These are phyloP conservation scores for Colletotrichum endophyticum DNA, from an alignment of 2,329 filamentous ascomycete genomes.

Conservation along the genomic window DNA sequence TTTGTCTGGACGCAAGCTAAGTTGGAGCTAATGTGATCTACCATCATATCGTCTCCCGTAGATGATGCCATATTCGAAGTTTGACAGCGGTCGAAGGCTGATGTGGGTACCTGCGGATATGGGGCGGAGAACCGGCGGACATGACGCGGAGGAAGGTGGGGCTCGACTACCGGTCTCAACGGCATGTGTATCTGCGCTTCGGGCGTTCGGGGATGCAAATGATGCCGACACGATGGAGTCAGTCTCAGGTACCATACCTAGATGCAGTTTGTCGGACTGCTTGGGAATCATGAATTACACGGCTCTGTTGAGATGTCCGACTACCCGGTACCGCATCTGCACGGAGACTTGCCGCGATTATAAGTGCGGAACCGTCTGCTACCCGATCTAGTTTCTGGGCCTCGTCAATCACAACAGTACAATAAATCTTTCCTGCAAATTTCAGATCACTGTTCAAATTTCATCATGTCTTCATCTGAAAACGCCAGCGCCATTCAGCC, in stretches of 20 bases:
- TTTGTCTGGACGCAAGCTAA: not conserved
- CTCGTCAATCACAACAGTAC: not conserved
- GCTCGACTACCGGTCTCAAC: not conserved
- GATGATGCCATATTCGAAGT: not conserved
- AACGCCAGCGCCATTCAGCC: not conserved
- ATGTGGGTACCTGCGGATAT: not conserved
- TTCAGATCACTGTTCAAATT: not conserved
- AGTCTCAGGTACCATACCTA: accelerated
- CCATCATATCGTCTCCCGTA: not conserved
- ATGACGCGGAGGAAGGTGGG: not conserved
- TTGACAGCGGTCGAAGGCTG: not conserved
- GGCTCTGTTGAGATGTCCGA: not conserved
- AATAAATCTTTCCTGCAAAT: not conserved
- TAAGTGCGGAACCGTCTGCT: not conserved
- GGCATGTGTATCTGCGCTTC: not conserved
- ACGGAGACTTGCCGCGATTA: not conserved
- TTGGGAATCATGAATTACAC: not conserved
- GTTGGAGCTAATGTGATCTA: not conserved
- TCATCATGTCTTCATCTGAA: not conserved
- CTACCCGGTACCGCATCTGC: not conserved
- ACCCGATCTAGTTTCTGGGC: not conserved
- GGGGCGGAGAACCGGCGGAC: not conserved
- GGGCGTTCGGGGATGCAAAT: not conserved
- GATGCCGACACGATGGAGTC: not conserved
- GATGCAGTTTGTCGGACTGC: not conserved